Conservation (phyloP, 306 rosid genomes). For the Sphenostylis stenocarpa region DNA sequence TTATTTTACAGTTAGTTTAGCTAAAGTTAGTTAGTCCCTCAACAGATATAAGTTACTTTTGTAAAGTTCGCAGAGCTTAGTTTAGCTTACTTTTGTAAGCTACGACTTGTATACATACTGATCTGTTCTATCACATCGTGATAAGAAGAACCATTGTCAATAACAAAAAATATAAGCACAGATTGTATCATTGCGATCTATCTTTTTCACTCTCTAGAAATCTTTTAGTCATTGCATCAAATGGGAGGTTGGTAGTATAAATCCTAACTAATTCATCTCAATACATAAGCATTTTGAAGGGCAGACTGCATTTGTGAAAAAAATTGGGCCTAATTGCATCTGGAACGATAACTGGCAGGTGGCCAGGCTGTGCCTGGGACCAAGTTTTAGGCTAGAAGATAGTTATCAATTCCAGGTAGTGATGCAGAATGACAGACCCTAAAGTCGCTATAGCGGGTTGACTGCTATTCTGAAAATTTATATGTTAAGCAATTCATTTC, state of each 20-base stretch:
- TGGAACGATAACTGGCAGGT: not conserved
- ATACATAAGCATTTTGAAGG: not conserved
- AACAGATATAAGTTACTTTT: not conserved
- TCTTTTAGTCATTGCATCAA: not conserved
- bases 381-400: not conserved
- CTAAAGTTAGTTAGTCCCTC: not conserved
- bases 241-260: not conserved
- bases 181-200: not conserved
- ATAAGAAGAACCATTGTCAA: not conserved
- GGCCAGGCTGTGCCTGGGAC: not conserved
- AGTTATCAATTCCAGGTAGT: not conserved
- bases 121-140: not conserved
- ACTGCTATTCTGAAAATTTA: not conserved
- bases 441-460: not conserved
- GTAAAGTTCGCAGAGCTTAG: not conserved
- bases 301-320: not conserved
- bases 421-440: not conserved
- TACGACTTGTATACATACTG: not conserved
- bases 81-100: too few species aligned
- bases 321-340: not conserved
- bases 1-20: not conserved
- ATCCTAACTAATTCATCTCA: not conserved
- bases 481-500: not conserved
- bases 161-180: not conserved
- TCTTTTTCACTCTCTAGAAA: not conserved